phyloP scores from a whole-genome alignment of 2,329 filamentous ascomycete genomes.

The Aspergillus hiratsukae region DNA sequence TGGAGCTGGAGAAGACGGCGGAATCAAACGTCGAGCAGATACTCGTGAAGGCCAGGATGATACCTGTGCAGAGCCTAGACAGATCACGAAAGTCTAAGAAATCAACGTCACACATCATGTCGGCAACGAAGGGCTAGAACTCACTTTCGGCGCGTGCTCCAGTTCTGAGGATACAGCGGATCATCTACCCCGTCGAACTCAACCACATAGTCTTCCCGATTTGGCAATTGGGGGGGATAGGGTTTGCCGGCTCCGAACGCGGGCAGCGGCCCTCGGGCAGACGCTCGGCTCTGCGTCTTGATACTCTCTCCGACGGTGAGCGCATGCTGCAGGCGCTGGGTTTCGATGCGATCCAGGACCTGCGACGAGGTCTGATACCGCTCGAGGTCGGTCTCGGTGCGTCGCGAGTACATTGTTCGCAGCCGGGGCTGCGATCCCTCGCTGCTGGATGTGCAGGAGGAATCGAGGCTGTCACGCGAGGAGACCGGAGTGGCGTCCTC shows the following conservation, averaged over 20 bases:
- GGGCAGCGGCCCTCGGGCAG: slow-evolving; percentile 20
- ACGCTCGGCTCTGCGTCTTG: slow-evolving; percentile 14
- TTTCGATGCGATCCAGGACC: slow-evolving; percentile 27
- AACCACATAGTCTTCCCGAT: slow-evolving; percentile 51
- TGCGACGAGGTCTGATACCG: slow-evolving; percentile 23
- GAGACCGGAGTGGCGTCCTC: background rate
- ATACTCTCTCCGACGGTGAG: slow-evolving; percentile 28
- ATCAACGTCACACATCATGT: background rate
- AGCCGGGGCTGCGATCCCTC: slow-evolving; percentile 13
- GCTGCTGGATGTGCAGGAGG: background rate
- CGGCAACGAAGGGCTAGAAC: slow-evolving; percentile 1
- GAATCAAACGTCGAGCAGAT: slow-evolving; percentile 44
- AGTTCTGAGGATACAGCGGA: slow-evolving; percentile 52
- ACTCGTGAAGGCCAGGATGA: slow-evolving; percentile 15
- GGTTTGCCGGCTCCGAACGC: slow-evolving; percentile 41
- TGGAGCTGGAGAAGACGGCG: slow-evolving; percentile 65
- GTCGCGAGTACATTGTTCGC: slow-evolving; percentile 25
- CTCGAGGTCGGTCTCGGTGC: slow-evolving; percentile 28
- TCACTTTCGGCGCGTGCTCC: slow-evolving; percentile 45
- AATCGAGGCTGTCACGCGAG: background rate
- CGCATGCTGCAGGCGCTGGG: slow-evolving; percentile 37
- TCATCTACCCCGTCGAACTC: slow-evolving; percentile 50
- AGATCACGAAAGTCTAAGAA: slow-evolving; percentile 4
- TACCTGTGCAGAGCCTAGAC: slow-evolving; percentile 28
- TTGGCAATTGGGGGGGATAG: slow-evolving; percentile 49